These are phyloP conservation scores for Nakazawaea anatomiae DNA, from an alignment of 805 yeast species.

Conservation along the genomic window DNA sequence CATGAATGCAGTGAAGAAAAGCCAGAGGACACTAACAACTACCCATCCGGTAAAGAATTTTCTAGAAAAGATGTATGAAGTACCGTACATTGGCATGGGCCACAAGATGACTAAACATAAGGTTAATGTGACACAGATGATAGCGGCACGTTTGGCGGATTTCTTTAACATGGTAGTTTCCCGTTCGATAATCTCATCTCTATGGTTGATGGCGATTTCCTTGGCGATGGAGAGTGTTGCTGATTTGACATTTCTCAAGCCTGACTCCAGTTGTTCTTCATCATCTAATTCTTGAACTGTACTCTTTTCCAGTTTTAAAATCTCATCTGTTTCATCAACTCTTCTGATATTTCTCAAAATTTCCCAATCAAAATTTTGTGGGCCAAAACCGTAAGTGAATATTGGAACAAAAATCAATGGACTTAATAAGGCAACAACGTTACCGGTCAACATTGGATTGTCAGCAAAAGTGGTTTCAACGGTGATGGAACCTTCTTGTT, in stretches of 20 bases:
- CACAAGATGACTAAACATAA: conserved; percentile 64
- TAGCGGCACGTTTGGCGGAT: conserved; percentile 58
- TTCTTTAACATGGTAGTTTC: conserved; percentile 48
- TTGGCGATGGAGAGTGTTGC: conserved; percentile 9
- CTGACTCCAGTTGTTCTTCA: conserved; percentile 15
- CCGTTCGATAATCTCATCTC: conserved; percentile 25
- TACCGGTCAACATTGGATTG: conserved; percentile 86
- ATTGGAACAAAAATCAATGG: conserved; percentile 65
- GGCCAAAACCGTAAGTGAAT: conserved; percentile 56
- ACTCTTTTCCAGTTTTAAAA: conserved; percentile 35
- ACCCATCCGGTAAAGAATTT: conserved; percentile 88
- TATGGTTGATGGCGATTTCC: conserved; percentile 19
- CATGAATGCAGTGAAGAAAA: conserved; percentile 57
- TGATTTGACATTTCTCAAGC: conserved; percentile 13
- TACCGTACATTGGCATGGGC: conserved; percentile 96
- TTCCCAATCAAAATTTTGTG: conserved; percentile 73
- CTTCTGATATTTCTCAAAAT: conserved; percentile 52
- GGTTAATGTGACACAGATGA: conserved; percentile 55
- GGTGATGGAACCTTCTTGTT: conserved; percentile 34
- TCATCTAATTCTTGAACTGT: conserved; percentile 13
- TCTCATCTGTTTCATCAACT: conserved; percentile 69
- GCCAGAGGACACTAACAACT: conserved; percentile 75
- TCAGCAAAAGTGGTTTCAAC: conserved; percentile 66
- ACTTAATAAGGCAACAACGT: conserved; percentile 72
- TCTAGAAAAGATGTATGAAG: conserved; percentile 68